Evolutionary conservation across 2,329 filamentous ascomycete species (phyloP).

Genomic region (Paraconiothyrium sp.): DNA sequence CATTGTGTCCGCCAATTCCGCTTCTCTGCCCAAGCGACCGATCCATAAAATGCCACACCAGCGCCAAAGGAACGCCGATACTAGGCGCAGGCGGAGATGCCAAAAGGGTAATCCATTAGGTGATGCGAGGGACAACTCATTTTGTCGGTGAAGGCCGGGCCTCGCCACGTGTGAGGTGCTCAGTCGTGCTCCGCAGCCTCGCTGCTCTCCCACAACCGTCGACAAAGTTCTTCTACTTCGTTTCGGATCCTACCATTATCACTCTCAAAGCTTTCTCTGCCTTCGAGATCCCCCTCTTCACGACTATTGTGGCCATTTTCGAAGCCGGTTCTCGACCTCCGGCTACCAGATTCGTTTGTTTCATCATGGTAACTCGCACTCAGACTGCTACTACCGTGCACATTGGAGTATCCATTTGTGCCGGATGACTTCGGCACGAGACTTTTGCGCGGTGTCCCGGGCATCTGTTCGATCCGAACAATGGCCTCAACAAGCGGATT

Average conservation of each 20-base stretch:
- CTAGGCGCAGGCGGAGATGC: slow-evolving; percentile 2
- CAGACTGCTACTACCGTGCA: slow-evolving; percentile 39
- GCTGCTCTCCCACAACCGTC: slow-evolving; percentile 51
- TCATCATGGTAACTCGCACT: slow-evolving; percentile 46
- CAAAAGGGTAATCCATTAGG: background rate
- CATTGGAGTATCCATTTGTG: slow-evolving; percentile 36
- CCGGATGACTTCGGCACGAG: slow-evolving; percentile 30
- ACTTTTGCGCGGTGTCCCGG: slow-evolving; percentile 52
- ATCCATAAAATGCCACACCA: slow-evolving; percentile 3
- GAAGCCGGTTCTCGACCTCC: slow-evolving; percentile 43
- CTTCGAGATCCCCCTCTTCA: slow-evolving; percentile 35
- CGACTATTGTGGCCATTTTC: slow-evolving; percentile 34
- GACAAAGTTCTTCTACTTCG: slow-evolving; percentile 52
- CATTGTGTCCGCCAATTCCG: slow-evolving; percentile 6
- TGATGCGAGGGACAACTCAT: slow-evolving; percentile 6
- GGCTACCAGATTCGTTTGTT: slow-evolving; percentile 36
- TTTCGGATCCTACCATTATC: slow-evolving; percentile 37
- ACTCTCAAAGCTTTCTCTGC: slow-evolving; percentile 42
- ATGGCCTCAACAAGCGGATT: slow-evolving; percentile 74
- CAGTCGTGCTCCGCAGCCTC: slow-evolving; percentile 49
- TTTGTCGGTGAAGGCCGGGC: background rate
- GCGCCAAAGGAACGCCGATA: slow-evolving; percentile 1
- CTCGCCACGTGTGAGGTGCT: slow-evolving; percentile 21
- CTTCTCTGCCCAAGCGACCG: background rate
- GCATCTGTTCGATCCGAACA: slow-evolving; percentile 62